Evolutionary conservation across 1,284 basidiomycete species (phyloP), one percentile per base, ranked within the genome.

Genomic region (Malassezia furfur): DNA sequence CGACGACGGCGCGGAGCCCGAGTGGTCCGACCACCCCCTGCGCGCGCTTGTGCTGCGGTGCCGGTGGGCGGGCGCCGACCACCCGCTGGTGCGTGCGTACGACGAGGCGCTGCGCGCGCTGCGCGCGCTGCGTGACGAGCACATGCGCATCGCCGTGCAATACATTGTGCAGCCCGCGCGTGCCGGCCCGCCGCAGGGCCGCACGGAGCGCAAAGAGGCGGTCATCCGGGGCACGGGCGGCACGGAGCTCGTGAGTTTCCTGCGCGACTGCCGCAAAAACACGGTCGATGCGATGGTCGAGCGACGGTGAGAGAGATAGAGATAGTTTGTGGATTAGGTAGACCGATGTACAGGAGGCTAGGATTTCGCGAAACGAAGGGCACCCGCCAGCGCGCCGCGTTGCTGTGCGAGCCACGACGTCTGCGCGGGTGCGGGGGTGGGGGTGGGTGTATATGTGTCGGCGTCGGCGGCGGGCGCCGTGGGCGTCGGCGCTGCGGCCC

Each of bases 111-210:
- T 94, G 7, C 75, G 75, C 8, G 81, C 87, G 3, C 79, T 96
- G 52, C 88, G 88, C 76, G 77, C 79, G 47, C 85, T 96, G 72
- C 80, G 91, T 47, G 87, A 93, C 67, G 84, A 84, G 44, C 91
- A 94, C 76, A 85, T 96, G 78, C 81, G 83, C 50, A 85, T 94
- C 54, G 89, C 86, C 21, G 82, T 86, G 28, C 68, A 87, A 48
- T 93, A 91, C 75, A 90, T 70, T 51, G 61, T 72, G 21, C 56
- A 61, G 10, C 70, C 69, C 45, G 62, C 67, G n/a, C 60, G 66
- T 2, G 35, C 35, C 8, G 47, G 22, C 2, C 34, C 47, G 10
- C 21, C 43, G 47, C 47, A 36, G 37, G 14, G 15, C 14, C 9
- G 12, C 7, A 28, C 36, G 49, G 52, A 59, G 12, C 55, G 57